phyloP scores from a whole-genome alignment of 2,329 filamentous ascomycete genomes.

The Cladosporium sp. region DNA sequence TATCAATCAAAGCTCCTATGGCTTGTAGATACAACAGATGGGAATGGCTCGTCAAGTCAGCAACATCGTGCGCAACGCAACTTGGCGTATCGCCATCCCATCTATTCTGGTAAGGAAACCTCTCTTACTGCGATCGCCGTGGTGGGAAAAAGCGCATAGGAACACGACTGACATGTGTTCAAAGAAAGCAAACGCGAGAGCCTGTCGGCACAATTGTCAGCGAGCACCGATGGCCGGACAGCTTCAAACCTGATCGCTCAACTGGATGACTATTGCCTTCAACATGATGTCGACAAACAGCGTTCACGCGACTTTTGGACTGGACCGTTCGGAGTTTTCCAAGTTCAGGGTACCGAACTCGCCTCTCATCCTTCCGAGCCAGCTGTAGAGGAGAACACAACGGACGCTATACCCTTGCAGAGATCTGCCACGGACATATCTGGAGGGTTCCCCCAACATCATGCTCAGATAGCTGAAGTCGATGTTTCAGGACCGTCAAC shows the following conservation, averaged over 20 bases:
- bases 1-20: conserved; percentile 1
- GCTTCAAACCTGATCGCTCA: conserved; percentile 7
- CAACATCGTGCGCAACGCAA: conserved; percentile 11
- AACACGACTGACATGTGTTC: background rate
- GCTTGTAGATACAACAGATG: background rate
- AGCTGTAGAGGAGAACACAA: background rate
- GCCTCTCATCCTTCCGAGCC: background rate
- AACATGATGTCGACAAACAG: background rate
- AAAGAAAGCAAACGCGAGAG: background rate
- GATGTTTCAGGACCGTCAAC: background rate
- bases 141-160: background rate
- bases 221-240: conserved; percentile 9
- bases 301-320: background rate
- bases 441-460: background rate
- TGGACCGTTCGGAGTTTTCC: conserved; percentile 12
- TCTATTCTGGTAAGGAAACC: background rate
- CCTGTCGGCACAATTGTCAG: conserved; percentile 6
- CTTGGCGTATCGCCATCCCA: background rate
- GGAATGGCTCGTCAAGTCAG: background rate
- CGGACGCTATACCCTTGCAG: background rate
- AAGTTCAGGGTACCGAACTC: background rate
- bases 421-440: background rate
- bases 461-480: background rate
- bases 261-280: conserved; percentile 5
- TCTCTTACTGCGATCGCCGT: background rate